Evolutionary conservation across 768 basidiomycete genomes (phyloP), one percentile per base, ranked within the genome.

Genomic region (Russula sp.): DNA sequence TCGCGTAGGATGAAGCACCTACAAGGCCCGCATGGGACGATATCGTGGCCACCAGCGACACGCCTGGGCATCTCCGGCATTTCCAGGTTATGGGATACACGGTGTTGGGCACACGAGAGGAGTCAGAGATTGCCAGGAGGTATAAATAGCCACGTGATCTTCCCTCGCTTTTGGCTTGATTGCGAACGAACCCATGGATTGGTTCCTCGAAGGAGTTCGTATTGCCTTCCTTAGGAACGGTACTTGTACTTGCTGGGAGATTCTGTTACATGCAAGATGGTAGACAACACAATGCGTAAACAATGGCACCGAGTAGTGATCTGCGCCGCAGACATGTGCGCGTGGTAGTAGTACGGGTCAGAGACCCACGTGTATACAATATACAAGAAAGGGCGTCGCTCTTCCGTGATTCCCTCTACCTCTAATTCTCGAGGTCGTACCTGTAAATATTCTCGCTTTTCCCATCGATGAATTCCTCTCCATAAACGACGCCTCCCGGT

Each of bases 401-500:
- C 46, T 29, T 25, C 36, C 46, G 0, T 42, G 9, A 10, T 49
- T 7, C 29, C 11, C 8, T 29, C 38, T 20, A 38, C 3, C 35
- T 50, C 0, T 47, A 29, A 29, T 29, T 18, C 6, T n/a, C 48
- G 13, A 29, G 13, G 39, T 29, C 47, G 49, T 29, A 65, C 42
- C 22, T 56, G 22, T 51, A 51, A 38, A 57, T 35, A 9, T 8
- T 34, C 32, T 45, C 39, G 32, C 55, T 61, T 42, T 11, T 52
- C 36, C 49, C 43, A 47, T 35, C 38, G 20, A 61, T 64, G 49
- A 39, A 47, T 11, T 51, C 55, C 18, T 61, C 35, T 11, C 60
- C 63, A 34, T 20, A 34, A 7, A 52, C 36, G 16, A 46, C 39
- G 2, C 50, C 42, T 1, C 13, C 25, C 3, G 3, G 16, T n/a